These are phyloP conservation scores for Dendrobium catenatum DNA, from an alignment of 106 monocot genomes.

Conservation along the genomic window DNA sequence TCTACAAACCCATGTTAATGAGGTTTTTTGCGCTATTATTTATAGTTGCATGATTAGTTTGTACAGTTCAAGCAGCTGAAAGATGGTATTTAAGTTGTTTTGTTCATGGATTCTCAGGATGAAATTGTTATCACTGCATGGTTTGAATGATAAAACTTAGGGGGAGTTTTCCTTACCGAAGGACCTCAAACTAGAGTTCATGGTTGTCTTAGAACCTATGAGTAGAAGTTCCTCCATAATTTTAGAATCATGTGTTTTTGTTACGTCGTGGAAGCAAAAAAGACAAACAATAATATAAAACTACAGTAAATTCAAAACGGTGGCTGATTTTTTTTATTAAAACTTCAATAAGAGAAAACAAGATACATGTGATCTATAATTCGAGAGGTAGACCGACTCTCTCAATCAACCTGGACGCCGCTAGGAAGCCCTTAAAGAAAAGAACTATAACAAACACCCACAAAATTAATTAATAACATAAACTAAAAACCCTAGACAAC, in stretches of 20 bases:
- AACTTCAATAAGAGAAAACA: too few relatives aligned
- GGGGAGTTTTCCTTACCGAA: not conserved
- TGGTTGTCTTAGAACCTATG: not conserved
- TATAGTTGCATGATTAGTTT: not conserved
- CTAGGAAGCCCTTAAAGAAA: too few relatives aligned
- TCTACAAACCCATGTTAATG: conserved; percentile 42
- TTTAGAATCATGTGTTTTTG: not conserved
- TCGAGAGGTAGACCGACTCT: too few relatives aligned
- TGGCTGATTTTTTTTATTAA: too few relatives aligned
- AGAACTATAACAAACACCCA: not conserved
- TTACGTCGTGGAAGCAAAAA: too few relatives aligned
- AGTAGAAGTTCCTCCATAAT: not conserved
- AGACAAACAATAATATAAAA: not conserved
- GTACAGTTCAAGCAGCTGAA: not conserved
- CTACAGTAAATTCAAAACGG: not conserved
- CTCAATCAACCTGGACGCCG: too few relatives aligned
- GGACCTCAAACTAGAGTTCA: not conserved
- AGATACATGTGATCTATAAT: too few relatives aligned
- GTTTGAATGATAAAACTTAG: not conserved
- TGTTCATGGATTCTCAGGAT: not conserved
- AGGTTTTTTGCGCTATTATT: conserved; percentile 38
- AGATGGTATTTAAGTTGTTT: not conserved
- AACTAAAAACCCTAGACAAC: not conserved
- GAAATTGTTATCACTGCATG: not conserved
- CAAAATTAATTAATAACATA: not conserved